Evolutionary conservation across 1,284 basidiomycete species (phyloP), one percentile per base, ranked within the genome.

Genomic region (Naganishia albida): DNA sequence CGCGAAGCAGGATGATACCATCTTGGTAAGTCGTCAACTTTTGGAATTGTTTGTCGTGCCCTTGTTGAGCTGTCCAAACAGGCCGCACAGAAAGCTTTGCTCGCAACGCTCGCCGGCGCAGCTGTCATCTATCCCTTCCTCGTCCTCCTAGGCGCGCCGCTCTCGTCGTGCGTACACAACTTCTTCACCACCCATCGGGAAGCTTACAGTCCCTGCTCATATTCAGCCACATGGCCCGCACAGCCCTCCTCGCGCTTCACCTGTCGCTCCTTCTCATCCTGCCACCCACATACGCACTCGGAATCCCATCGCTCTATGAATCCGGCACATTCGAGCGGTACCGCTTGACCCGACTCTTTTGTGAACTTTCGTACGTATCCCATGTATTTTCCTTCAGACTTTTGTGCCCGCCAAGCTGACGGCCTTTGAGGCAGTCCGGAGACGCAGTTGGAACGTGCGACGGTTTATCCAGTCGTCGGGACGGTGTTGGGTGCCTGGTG

Each of bases 391-490:
- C 20, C 12, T 30, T 46, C 13, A 18, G 62, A 10, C 28, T 55
- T 40, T 34, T 57, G 49, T 46, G 15, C 3, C 52, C 42, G 42
- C n/a, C 20, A n/a, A n/a, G 20, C 44, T 59, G 30, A 48, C 25
- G 12, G n/a, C n/a, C 54, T 7, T 25, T 44, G 8, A n/a, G 26
- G n/a, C 69, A 92, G 90, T 28, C 81, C 85, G 6, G 82, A 83
- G 67, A 86, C 84, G 23, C 81, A 86, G 0, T 73, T 88, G 38
- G 93, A 96, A 78, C 82, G 87, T 59, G 85, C 87, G 0, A 75
- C 94, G 25, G 83, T 91, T n/a, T 91, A 89, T 71, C 90, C 93
- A 12, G 82, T 85, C 3, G 72, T 88, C 20, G 90, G 90, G n/a
- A 81, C 89, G 1, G 70, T 88, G 23, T 26, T 87, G 15, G 92